Base-by-base conservation (phyloP, 352 stramenopile genomes). In the Phytophthora podocarpi region DNA sequence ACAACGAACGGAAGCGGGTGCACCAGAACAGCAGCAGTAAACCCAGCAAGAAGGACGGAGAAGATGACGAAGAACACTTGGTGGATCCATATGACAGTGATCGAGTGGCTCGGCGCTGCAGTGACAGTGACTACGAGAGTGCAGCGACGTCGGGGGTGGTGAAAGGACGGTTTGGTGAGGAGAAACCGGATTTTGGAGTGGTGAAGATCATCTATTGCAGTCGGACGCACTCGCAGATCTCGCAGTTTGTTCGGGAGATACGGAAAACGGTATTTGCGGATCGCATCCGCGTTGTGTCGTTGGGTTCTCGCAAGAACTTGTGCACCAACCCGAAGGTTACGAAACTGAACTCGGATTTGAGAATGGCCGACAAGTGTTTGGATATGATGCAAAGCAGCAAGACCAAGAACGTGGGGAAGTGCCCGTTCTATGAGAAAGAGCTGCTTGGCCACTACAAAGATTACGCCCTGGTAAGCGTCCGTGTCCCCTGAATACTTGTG, bases 201-300 rank as follows among this genome's bases (percentile, higher is more conserved):
- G 50, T 80, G 39, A 93, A 96, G 70, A 93, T 96, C 52, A 94
- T 96, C 32, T 96, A 96, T 50, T 96, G 89, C 71, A 96, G 89
- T 76, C 87, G 89, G 20, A 96, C 89, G 23, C 89, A 96, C 59
- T 96, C 89, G 15, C 89, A 96, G 55, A 92, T 96, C 43, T 91
- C 87, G 23, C 89, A 96, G 47, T 96, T 96, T 39, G 80, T 96
- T 31, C 70, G 84, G 40, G 89, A 96, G 58, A 95, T 96, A 51
- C 80, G 85, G 26, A 93, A 95, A 42, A 96, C 87, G 1, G 58
- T 20, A 15, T 96, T 95, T 57, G 70, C 72, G 0, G 61, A 84
- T 5, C 74, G 75, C 15, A 71, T 96, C n/a, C 86, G 87, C 8
- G 85, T 91, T 16, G 70, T 96, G 0, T 89, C 87, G 1, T 68